Evolutionary conservation across 2,329 filamentous ascomycete genomes (phyloP).

Genomic region (Arthrinium phaeospermum): DNA sequence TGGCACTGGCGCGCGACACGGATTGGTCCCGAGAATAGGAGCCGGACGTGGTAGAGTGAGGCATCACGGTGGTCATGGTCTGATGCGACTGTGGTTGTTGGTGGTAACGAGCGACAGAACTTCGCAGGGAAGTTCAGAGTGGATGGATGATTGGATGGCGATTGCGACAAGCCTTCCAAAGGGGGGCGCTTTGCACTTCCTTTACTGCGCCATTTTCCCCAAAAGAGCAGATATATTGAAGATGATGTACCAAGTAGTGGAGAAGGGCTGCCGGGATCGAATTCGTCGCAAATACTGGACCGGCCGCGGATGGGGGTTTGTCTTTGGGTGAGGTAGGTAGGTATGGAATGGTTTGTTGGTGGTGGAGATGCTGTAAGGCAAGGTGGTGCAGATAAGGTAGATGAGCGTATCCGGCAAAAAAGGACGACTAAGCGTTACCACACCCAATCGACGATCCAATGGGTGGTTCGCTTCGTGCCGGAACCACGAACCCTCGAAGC

Average conservation of each 20-base stretch:
- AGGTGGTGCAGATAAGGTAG: constrained; percentile 8
- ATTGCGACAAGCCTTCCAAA: constrained; percentile 18
- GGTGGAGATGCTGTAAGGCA: constrained; percentile 3
- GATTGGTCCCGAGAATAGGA: constrained; percentile 40
- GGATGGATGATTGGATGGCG: background rate
- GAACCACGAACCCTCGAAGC: constrained; percentile 1
- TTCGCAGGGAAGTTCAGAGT: background rate
- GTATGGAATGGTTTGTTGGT: background rate
- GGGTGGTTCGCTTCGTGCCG: background rate
- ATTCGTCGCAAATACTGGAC: background rate
- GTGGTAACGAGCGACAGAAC: constrained; percentile 14
- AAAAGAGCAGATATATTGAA: background rate
- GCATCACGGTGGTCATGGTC: constrained; percentile 32
- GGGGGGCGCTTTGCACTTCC: background rate
- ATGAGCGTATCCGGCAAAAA: constrained; percentile 10
- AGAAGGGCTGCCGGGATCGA: background rate
- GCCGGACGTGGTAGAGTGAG: constrained; percentile 40
- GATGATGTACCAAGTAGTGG: background rate
- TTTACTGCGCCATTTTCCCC: constrained; percentile 13
- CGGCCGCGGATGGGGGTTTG: background rate
- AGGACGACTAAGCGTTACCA: background rate
- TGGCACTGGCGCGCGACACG: constrained; percentile 31
- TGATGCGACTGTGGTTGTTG: background rate
- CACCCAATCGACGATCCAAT: constrained; percentile 1
- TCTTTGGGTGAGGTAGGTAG: background rate